Conservation (phyloP, 495 filamentous ascomycete species). For the Tuber aestivum region DNA sequence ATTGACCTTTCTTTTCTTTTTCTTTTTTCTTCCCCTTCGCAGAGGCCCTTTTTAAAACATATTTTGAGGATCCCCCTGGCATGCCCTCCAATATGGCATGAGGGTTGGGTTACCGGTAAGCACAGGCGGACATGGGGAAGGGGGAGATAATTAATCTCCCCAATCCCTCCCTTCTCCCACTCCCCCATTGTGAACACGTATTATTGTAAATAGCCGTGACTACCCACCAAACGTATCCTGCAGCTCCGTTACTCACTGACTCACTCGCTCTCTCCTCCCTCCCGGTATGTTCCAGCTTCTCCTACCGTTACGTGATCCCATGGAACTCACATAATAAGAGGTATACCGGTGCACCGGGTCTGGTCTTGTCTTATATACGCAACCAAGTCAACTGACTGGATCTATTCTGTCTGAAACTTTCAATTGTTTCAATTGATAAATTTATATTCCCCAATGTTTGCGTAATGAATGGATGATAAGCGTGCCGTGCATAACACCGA, state of each 20-base stretch:
- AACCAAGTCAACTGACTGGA: background rate
- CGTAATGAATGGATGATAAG: background rate
- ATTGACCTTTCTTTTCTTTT: background rate
- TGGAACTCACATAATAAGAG: background rate
- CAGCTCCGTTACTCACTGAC: background rate
- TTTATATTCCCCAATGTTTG: background rate
- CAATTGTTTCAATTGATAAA: conserved; percentile 1
- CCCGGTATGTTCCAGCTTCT: conserved; percentile 2
- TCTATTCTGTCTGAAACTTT: background rate
- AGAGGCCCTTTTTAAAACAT: background rate
- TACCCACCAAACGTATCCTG: background rate
- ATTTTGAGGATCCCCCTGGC: background rate
- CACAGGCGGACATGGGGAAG: background rate
- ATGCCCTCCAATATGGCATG: background rate
- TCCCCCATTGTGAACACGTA: background rate
- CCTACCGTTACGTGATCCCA: background rate
- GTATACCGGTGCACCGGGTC: background rate
- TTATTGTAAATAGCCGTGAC: conserved; percentile 5
- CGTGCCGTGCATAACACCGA: background rate
- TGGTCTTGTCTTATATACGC: background rate
- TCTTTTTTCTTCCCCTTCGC: background rate
- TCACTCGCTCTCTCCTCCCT: background rate
- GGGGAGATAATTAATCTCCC: background rate
- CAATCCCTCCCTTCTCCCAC: background rate
- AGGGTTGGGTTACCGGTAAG: background rate